phyloP scores from a whole-genome alignment of 306 rosid species.

The Purshia tridentata region DNA sequence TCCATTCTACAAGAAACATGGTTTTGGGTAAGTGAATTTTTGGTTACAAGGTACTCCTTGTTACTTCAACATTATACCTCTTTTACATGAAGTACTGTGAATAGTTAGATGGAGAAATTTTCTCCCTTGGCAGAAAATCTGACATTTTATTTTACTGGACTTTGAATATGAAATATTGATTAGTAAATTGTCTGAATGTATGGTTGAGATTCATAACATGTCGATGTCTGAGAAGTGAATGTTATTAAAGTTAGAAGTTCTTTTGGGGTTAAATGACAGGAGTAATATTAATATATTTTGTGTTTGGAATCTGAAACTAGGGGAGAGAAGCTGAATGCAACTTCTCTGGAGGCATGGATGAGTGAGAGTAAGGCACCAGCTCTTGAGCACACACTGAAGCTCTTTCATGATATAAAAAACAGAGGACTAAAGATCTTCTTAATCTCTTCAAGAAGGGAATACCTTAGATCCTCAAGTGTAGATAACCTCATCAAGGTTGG shows the following conservation, averaged over 20 bases:
- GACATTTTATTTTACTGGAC: background rate
- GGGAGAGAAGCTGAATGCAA: conserved; percentile 49
- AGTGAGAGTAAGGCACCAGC: conserved; percentile 52
- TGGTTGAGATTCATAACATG: no score
- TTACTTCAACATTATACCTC: no score
- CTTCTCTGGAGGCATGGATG: conserved; percentile 59
- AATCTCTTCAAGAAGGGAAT: conserved; percentile 56
- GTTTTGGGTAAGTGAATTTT: conserved; percentile 41
- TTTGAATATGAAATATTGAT: no score
- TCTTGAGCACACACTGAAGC: conserved; percentile 45
- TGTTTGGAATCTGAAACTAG: conserved; percentile 25
- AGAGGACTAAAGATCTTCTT: conserved; percentile 49
- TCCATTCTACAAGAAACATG: conserved; percentile 54
- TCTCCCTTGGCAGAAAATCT: background rate
- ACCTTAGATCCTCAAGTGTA: conserved; percentile 49
- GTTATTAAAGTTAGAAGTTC: no score
- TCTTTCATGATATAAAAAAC: conserved; percentile 56
- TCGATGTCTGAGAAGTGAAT: no score
- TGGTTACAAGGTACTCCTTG: no score
- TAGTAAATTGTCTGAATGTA: no score
- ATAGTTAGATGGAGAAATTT: no score
- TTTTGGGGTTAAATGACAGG: no score
- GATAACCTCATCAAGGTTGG: conserved; percentile 62
- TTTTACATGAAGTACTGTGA: no score
- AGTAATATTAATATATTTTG: background rate